A percentile compares a stretch with the other conserved stretches of the same genome.
Evolutionary conservation across 768 basidiomycete genomes (phyloP).

Genomic region (Pleurotus cornucopiae): DNA sequence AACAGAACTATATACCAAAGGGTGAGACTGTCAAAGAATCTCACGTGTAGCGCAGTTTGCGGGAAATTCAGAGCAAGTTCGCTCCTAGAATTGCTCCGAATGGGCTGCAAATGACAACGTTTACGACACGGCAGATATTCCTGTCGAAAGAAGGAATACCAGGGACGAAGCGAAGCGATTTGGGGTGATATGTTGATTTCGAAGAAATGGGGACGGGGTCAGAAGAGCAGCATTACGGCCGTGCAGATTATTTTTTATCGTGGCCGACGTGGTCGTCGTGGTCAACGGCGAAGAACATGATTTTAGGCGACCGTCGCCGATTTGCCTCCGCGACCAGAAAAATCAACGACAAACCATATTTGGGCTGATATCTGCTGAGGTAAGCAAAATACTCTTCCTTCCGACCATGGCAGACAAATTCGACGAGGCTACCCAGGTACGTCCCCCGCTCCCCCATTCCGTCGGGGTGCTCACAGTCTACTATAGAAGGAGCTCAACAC

Average conservation of each 20-base stretch:
- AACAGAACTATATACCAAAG: constrained; percentile 12
- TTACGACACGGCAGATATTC: not conserved
- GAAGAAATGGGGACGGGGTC: too few relatives aligned
- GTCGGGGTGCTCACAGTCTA: not conserved
- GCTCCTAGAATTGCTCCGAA: not conserved
- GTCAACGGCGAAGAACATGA: not conserved
- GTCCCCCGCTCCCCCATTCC: constrained; percentile 11
- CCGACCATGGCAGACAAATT: constrained; percentile 53
- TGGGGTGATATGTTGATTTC: not conserved
- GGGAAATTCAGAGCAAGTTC: not conserved
- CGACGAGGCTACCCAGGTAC: constrained; percentile 75
- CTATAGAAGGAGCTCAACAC: constrained; percentile 74
- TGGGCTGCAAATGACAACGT: not conserved
- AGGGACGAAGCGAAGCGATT: not conserved
- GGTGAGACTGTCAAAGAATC: constrained; percentile 25
- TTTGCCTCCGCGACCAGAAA: not conserved
- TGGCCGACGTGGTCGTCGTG: not conserved
- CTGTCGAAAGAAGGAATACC: not conserved
- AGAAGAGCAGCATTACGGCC: too few relatives aligned
- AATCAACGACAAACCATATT: constrained; percentile 8
- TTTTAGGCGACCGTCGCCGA: not conserved
- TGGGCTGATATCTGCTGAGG: constrained; percentile 6
- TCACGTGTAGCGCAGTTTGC: constrained; percentile 27
- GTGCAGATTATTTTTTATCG: not conserved
- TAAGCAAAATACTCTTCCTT: constrained; percentile 10